Evolutionary conservation across 176 grass and related monocot genomes (phyloP).

Genomic region (Typha latifolia): DNA sequence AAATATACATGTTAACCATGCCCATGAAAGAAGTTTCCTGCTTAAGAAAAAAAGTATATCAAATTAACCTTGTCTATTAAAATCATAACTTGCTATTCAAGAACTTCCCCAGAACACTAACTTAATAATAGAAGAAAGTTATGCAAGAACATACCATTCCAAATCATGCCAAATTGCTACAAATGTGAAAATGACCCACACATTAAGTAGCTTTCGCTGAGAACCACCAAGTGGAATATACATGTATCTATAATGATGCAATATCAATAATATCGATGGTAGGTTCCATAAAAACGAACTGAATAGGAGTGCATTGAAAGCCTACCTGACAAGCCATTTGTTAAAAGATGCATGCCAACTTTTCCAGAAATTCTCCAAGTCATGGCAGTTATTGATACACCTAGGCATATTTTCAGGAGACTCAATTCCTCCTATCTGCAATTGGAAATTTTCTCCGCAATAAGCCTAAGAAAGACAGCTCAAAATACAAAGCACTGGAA

Average conservation of each 20-base stretch:
- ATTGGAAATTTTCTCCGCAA: neutral
- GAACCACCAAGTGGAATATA: conserved; percentile 97
- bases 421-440: conserved; percentile 73
- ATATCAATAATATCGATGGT: conserved; percentile 4
- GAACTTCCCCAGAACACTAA: neutral
- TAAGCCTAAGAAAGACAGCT: neutral
- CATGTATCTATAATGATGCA: conserved; percentile 46
- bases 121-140: conserved; percentile 1
- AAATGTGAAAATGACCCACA: conserved; percentile 98
- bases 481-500: neutral
- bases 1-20: conserved; percentile 97
- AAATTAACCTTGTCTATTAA: conserved; percentile 7
- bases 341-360: conserved; percentile 97
- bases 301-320: conserved; percentile 1
- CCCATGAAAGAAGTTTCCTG: conserved; percentile 95
- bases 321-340: conserved; percentile 95
- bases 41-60: conserved; percentile 14
- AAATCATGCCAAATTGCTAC: conserved; percentile 96
- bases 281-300: neutral
- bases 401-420: conserved; percentile 92
- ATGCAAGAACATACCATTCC: conserved; percentile 49
- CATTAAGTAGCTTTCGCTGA: conserved; percentile 76
- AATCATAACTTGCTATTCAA: neutral
- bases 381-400: conserved; percentile 87
- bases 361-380: conserved; percentile 98